Base-by-base conservation (phyloP, 495 filamentous ascomycete species). In the Hypoxylon perforatum region DNA sequence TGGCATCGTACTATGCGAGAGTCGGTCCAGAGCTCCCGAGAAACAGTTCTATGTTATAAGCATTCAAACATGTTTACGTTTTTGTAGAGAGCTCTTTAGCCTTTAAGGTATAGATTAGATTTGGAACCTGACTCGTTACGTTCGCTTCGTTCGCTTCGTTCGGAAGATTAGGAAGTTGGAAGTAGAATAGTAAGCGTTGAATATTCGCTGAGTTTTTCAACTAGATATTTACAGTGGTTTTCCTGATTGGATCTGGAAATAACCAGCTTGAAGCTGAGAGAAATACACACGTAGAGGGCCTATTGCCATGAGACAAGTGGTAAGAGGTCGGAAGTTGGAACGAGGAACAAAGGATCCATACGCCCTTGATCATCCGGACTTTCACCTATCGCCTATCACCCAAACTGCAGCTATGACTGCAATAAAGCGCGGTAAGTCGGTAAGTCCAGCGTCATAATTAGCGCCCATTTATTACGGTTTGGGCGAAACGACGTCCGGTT, bases 1-100 rank as follows among this genome's bases (percentile, higher is more conserved):
- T 57, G 87, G 87, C 88, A 90, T 91, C 44, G 56, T 81, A 66
- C 61, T 28, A 63, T 57, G 18, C 15, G 57, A 35, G 10, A 38
- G 54, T 39, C 22, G 57, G 47, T 46, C 57, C 55, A 62, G 17
- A 63, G 44, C 42, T 58, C 42, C 41, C 49, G 36, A 33, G 30
- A 33, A 30, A 61, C 15, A 22, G 41, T 28, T n/a, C 47, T 46
- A 54, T 45, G 38, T 64, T 64, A 69, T 60, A 48, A 69, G 21
- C 21, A 58, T 17, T 56, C 50, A 33, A 64, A 38, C 60, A 69
- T 69, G 4, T 58, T 60, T n/a, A 39, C 25, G 7, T 1, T 4
- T 15, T 11, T 55, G 15, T 19, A 9, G 18, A 8, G 38, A 35
- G 21, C 4, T 28, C 33, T 58, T 47, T 41, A 25, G 30, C 49